phyloP scores from a whole-genome alignment of 75 land plant species.

The Ceratopteris richardii region DNA sequence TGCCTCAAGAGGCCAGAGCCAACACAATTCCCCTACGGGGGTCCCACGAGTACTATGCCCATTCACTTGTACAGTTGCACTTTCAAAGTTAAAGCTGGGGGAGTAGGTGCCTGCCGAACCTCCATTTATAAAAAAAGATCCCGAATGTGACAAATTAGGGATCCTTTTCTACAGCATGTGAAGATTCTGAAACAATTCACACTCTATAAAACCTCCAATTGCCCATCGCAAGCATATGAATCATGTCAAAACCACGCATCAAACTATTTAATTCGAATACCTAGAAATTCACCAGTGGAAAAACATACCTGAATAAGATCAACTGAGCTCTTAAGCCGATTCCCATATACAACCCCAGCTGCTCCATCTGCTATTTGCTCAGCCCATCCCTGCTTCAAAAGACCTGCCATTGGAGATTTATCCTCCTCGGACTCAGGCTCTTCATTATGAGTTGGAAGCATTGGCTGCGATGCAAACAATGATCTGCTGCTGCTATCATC shows the following conservation, averaged over 20 bases:
- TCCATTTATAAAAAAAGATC: too few relatives aligned
- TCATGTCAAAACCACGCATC: too few relatives aligned
- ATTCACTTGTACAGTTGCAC: too few relatives aligned
- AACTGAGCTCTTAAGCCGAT: constrained; percentile 62
- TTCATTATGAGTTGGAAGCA: constrained; percentile 33
- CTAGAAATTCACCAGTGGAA: background rate
- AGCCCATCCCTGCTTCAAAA: constrained; percentile 40
- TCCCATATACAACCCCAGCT: constrained; percentile 27
- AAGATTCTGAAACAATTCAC: background rate
- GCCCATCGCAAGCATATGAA: too few relatives aligned
- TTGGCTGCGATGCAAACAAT: constrained; percentile 68
- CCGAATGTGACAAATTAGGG: too few relatives aligned
- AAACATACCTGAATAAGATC: constrained; percentile 72
- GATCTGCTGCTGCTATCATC: constrained; percentile 53
- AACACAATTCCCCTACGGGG: too few relatives aligned
- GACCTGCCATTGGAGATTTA: constrained; percentile 12
- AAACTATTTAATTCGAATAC: too few relatives aligned
- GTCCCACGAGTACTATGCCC: too few relatives aligned
- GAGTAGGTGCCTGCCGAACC: too few relatives aligned
- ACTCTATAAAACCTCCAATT: background rate
- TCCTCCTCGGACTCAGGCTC: constrained; percentile 39
- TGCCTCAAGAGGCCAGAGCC: too few relatives aligned
- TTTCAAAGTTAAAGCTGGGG: too few relatives aligned
- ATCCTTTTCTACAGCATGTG: background rate
- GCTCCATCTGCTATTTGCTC: constrained; percentile 37